A percentile compares a stretch with the other conserved stretches of the same genome.
These are phyloP conservation scores for Thalia dealbata DNA, from an alignment of 176 grass and related monocot species.

Conservation along the genomic window DNA sequence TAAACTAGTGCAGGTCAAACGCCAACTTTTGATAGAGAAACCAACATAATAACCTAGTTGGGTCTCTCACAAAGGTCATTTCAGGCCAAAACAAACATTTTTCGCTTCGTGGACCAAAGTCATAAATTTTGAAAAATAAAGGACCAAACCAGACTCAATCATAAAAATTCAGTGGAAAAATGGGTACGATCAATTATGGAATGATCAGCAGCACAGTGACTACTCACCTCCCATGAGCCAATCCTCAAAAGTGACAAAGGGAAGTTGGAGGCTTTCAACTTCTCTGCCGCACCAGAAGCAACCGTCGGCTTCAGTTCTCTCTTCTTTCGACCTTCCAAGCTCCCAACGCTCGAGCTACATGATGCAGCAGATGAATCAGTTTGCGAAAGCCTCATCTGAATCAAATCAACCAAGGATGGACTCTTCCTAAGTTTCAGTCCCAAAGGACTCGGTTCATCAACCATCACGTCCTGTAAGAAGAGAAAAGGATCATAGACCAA, in stretches of 20 bases:
- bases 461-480: conserved; percentile 41
- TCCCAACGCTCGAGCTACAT: conserved; percentile 1
- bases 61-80: too few relatives aligned
- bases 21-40: too few relatives aligned
- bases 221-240: conserved; percentile 74
- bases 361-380: conserved; percentile 28
- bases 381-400: conserved; percentile 45
- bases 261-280: conserved; percentile 81
- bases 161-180: conserved; percentile 5
- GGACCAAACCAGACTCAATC: neutral
- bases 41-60: too few relatives aligned
- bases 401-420: conserved; percentile 48
- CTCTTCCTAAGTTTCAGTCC: conserved; percentile 60
- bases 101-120: too few relatives aligned
- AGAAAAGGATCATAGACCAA: too few relatives aligned
- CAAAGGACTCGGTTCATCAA: conserved; percentile 51
- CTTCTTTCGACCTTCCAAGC: conserved; percentile 29
- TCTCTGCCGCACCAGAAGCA: conserved; percentile 25
- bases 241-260: conserved; percentile 49
- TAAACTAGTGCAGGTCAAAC: too few relatives aligned
- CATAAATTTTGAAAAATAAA: neutral
- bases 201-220: neutral
- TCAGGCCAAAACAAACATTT: too few relatives aligned
- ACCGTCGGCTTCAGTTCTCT: conserved; percentile 22
- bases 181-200: neutral